These are phyloP conservation scores for Phytophthora macrochlamydospora DNA, from an alignment of 352 stramenopile species.

Conservation along the genomic window DNA sequence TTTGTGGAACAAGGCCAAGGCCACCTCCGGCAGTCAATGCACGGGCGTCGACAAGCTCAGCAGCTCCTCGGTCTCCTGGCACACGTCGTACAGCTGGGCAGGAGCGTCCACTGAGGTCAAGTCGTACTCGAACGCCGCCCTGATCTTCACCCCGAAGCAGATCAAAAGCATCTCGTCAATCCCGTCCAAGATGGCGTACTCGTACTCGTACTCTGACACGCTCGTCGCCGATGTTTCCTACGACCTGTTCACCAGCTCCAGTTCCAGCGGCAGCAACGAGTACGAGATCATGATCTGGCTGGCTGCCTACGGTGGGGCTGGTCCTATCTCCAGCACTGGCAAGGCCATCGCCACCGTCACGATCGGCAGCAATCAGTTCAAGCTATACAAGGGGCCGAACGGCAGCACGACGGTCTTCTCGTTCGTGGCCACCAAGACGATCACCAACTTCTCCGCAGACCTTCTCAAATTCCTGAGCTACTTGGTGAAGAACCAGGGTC, in stretches of 20 bases:
- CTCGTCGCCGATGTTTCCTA: constrained; percentile 38
- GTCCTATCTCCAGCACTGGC: constrained; percentile 37
- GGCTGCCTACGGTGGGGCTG: constrained; percentile 27
- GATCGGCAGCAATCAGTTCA: constrained; percentile 25
- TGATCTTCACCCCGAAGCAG: constrained; percentile 38
- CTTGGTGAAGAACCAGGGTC: constrained; percentile 25
- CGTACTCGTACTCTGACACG: constrained; percentile 28
- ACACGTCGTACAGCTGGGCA: constrained; percentile 47
- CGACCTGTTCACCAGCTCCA: constrained; percentile 40
- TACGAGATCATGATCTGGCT: constrained; percentile 50
- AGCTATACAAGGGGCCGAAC: constrained; percentile 38
- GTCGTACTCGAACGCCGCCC: constrained; percentile 45
- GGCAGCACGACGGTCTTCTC: constrained; percentile 37
- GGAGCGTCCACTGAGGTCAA: constrained; percentile 37
- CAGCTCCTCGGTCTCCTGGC: constrained; percentile 40
- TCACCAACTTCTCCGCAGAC: constrained; percentile 28
- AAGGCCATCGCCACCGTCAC: constrained; percentile 27
- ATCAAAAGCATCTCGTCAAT: constrained; percentile 34
- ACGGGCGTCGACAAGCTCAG: constrained; percentile 43
- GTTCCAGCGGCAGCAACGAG: constrained; percentile 25
- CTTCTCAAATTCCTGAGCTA: constrained; percentile 33
- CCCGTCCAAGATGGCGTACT: constrained; percentile 36
- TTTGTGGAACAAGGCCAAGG: constrained; percentile 42
- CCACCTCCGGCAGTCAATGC: constrained; percentile 47
- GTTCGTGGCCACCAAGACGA: constrained; percentile 31